Percentiles rank a stretch among this genome's conserved stretches.
phyloP scores from a whole-genome alignment of 208 protist genomes.

The Leishmania turanica region DNA sequence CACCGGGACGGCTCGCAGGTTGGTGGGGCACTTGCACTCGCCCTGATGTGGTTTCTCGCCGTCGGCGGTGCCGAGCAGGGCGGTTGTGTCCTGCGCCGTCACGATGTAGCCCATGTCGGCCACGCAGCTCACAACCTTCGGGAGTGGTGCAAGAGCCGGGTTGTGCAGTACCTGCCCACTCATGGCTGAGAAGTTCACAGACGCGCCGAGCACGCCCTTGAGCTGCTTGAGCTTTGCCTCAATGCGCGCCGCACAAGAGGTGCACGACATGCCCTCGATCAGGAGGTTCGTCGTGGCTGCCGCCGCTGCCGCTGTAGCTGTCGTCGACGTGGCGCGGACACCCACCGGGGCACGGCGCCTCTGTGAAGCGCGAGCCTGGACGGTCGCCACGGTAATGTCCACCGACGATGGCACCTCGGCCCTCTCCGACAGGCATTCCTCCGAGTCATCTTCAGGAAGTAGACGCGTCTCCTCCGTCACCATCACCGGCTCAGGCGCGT shows the following conservation, averaged over 20 bases:
- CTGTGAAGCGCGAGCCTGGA: background rate
- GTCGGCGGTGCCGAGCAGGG: constrained; percentile 13
- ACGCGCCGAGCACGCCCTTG: constrained; percentile 45
- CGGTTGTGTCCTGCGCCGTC: constrained; percentile 29
- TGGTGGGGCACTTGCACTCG: constrained; percentile 33
- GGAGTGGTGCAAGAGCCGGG: constrained; percentile 24
- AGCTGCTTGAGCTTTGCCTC: constrained; percentile 52
- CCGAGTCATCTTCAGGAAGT: background rate
- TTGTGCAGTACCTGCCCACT: constrained; percentile 48
- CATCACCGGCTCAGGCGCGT: constrained; percentile 26
- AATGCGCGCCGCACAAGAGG: constrained; percentile 91
- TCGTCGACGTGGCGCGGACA: background rate
- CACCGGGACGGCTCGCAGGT: constrained; percentile 23
- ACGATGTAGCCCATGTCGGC: constrained; percentile 38
- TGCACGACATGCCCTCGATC: constrained; percentile 93
- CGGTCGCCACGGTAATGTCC: background rate
- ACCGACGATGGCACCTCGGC: background rate
- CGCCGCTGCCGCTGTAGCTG: background rate
- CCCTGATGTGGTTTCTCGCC: constrained; percentile 12
- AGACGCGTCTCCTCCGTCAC: constrained; percentile 29
- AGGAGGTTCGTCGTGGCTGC: constrained; percentile 34
- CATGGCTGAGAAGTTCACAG: constrained; percentile 85
- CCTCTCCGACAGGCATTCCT: background rate
- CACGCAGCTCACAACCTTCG: constrained; percentile 32
- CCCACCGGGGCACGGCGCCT: background rate